A percentile compares a stretch with the other conserved stretches of the same genome.
Conservation (phyloP, 768 basidiomycete species). For the Boletus sp. region DNA sequence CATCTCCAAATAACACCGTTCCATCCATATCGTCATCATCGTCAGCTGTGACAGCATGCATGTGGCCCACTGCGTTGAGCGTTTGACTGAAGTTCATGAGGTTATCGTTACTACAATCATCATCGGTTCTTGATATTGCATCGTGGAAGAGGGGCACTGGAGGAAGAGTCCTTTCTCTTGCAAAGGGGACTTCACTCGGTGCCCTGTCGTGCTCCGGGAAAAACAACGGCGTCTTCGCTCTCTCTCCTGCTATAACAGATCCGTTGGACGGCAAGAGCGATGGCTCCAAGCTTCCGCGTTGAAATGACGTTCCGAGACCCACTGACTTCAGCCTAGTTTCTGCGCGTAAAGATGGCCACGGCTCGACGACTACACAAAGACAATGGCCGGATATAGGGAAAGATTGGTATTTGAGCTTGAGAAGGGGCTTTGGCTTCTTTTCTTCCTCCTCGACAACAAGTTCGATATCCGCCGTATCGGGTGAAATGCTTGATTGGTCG, state of each 20-base stretch:
- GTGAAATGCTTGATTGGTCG: not conserved
- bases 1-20: conserved; percentile 74
- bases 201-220: conserved; percentile 58
- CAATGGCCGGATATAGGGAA: conserved; percentile 70
- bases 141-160: conserved; percentile 45
- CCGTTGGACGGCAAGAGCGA: conserved; percentile 18
- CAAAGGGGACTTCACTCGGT: conserved; percentile 35
- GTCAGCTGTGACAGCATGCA: conserved; percentile 55
- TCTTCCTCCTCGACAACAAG: conserved; percentile 57
- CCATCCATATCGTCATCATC: conserved; percentile 79
- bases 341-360: conserved; percentile 57
- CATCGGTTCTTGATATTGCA: conserved; percentile 28
- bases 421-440: conserved; percentile 65
- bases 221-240: conserved; percentile 66
- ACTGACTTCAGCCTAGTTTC: conserved; percentile 32
- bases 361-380: conserved; percentile 81
- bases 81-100: conserved; percentile 78
- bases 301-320: conserved; percentile 26
- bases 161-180: conserved; percentile 28
- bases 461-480: conserved; percentile 28
- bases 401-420: conserved; percentile 65
- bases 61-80: conserved; percentile 54
- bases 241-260: conserved; percentile 22
- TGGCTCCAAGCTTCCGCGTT: conserved; percentile 28
- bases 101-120: conserved; percentile 41